phyloP scores from a whole-genome alignment of 2,329 filamentous ascomycete genomes.

The Stagonosporopsis vannaccii region DNA sequence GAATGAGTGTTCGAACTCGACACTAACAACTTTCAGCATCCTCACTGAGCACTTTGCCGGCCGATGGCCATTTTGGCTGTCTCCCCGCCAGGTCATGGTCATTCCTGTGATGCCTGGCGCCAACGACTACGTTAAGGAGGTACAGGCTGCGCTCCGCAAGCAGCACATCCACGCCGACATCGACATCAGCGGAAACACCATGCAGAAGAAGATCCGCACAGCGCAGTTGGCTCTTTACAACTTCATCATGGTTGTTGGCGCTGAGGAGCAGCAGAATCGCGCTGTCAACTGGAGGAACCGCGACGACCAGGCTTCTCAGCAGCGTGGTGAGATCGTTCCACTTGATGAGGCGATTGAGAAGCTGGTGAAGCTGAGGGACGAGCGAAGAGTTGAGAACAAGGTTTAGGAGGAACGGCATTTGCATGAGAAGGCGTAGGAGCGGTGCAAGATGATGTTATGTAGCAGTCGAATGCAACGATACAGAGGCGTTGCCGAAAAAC shows the following conservation, averaged over 20 bases:
- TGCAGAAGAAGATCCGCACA: conserved; percentile 88
- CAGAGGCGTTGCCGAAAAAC: background rate
- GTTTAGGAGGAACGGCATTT: conserved; percentile 15
- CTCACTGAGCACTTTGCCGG: conserved; percentile 84
- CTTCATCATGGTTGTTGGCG: conserved; percentile 77
- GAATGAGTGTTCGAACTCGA: background rate
- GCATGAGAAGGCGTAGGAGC: conserved; percentile 9
- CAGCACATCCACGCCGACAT: conserved; percentile 75
- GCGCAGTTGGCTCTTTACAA: conserved; percentile 84
- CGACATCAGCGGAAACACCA: conserved; percentile 77
- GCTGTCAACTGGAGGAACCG: conserved; percentile 71
- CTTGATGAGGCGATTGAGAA: conserved; percentile 66
- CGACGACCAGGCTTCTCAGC: conserved; percentile 68
- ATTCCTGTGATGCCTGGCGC: conserved; percentile 78
- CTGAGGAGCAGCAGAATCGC: conserved; percentile 65
- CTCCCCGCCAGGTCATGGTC: conserved; percentile 80
- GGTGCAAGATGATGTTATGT: conserved; percentile 6
- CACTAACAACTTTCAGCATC: conserved; percentile 55
- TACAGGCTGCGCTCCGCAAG: conserved; percentile 71
- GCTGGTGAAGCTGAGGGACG: conserved; percentile 56
- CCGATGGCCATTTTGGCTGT: conserved; percentile 91
- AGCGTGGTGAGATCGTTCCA: conserved; percentile 67
- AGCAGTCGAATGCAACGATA: background rate
- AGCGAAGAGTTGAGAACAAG: conserved; percentile 49
- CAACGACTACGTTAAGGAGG: conserved; percentile 76